Evolutionary conservation across 108 stramenopile species (phyloP).

Genomic region (Pseudonitzschia pungens): DNA sequence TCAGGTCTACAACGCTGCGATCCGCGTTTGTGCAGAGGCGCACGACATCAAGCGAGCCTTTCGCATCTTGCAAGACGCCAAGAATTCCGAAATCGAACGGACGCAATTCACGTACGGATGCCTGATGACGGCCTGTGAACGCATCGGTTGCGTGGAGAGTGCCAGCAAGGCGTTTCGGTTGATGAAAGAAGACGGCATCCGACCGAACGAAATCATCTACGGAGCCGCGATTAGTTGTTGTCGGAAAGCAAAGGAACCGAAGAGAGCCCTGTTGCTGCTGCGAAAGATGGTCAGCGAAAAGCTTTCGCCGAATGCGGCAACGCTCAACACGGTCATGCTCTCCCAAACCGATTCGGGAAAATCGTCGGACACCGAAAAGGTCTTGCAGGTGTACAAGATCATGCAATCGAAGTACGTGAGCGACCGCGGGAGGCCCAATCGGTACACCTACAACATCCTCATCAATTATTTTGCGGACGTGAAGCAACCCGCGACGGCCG

Average conservation of each 20-base stretch:
- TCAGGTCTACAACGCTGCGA: slow-evolving; percentile 82
- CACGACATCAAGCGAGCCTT: slow-evolving; percentile 65
- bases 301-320: slow-evolving; percentile 76
- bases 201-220: slow-evolving; percentile 77
- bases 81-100: slow-evolving; percentile 48
- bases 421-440: slow-evolving; percentile 47
- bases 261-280: slow-evolving; percentile 63
- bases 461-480: slow-evolving; percentile 53
- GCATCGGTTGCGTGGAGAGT: slow-evolving; percentile 58
- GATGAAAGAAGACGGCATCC: slow-evolving; percentile 54
- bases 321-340: slow-evolving; percentile 76
- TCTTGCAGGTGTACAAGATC: slow-evolving; percentile 62
- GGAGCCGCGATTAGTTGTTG: slow-evolving; percentile 84
- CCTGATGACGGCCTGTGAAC: slow-evolving; percentile 83
- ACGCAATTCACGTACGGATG: slow-evolving; percentile 77
- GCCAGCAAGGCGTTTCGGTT: slow-evolving; percentile 64
- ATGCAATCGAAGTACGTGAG: slow-evolving; percentile 53
- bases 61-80: slow-evolving; percentile 48
- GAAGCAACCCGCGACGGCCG: slow-evolving; percentile 61
- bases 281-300: slow-evolving; percentile 73
- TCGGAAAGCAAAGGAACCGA: slow-evolving; percentile 61
- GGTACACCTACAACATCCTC: slow-evolving; percentile 76
- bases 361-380: slow-evolving; percentile 36
- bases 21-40: slow-evolving; percentile 81
- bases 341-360: slow-evolving; percentile 57